Evolutionary conservation across 768 basidiomycete species (phyloP).

Genomic region (Pleurotus tuber-regium): DNA sequence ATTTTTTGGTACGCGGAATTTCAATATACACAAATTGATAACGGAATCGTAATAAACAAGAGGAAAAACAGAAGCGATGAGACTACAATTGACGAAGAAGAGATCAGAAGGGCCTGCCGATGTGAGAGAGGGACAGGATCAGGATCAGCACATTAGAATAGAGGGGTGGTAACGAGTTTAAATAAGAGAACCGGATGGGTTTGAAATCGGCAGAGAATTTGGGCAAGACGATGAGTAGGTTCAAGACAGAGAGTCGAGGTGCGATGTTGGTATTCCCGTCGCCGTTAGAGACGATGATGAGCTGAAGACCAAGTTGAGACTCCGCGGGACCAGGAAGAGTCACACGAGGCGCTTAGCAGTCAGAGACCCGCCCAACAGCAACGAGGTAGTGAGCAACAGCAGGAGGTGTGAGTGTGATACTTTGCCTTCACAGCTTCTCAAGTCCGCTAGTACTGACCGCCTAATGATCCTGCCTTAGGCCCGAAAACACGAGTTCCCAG

Average conservation of each 20-base stretch:
- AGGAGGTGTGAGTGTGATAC: too few species aligned
- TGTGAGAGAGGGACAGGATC: conserved; percentile 5
- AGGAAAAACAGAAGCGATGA: too few species aligned
- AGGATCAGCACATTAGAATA: conserved; percentile 2
- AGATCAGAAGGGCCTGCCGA: conserved; percentile 9
- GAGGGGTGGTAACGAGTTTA: not conserved
- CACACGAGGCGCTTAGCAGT: too few species aligned
- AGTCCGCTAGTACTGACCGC: too few species aligned
- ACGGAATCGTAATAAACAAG: conserved; percentile 1
- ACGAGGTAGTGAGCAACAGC: too few species aligned
- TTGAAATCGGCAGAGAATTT: not conserved
- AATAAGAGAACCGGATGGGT: not conserved
- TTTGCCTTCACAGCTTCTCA: too few species aligned
- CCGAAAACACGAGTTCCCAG: too few species aligned
- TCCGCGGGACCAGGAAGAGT: too few species aligned
- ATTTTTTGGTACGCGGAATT: not conserved
- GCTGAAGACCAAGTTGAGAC: not conserved
- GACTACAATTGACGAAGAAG: too few species aligned
- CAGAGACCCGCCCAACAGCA: too few species aligned
- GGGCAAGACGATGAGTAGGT: not conserved
- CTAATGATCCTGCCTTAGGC: too few species aligned
- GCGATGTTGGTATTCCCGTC: not conserved
- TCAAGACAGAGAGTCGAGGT: not conserved
- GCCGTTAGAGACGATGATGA: not conserved
- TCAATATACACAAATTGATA: conserved; percentile 1